Base-by-base conservation (phyloP, 2,329 filamentous ascomycete genomes). In the Pseudogymnoascus sp. region DNA sequence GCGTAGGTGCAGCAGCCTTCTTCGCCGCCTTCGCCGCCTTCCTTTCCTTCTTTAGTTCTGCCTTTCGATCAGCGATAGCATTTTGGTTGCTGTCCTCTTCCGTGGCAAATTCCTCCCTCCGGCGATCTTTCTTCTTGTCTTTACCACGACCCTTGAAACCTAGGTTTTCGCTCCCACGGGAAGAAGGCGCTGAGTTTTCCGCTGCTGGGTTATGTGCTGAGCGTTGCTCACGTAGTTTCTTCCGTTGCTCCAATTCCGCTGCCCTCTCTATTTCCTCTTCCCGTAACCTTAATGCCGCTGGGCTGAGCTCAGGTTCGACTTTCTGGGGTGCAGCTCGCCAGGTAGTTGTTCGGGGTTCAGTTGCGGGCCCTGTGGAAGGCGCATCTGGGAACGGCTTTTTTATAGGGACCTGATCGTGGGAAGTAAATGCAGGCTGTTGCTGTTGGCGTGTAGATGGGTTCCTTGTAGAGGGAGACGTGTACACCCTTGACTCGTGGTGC, bases 1-100 rank as follows among this genome's bases (percentile, higher is more conserved):
- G 81, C 2, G 81, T 83, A 5, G 77, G 72, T n/a, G 76, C 73
- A 35, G 73, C 69, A 32, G 69, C 67, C 32, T 72, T 62, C 63
- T 67, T 62, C 67, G 70, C 58, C 71, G 72, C 63, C 74, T 72
- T 70, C 74, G 72, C 63, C 74, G 75, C 65, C 73, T 74, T 68
- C 72, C 69, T 66, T 71, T 73, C 69, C 61, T 76, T 75, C 64
- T 74, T 78, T 41, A 74, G 69, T 62, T 76, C 75, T 68, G 32
- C 68, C 57, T 62, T 64, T 60, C 64, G 61, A 25, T 62, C 60
- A 58, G 68, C 62, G 30, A 65, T 65, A 16, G 67, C 72, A 3
- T 68, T 69, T 16, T 71, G 71, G 18, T 69, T 65, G 2, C 65
- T 66, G 34, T 70, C 71, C 4, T 72, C 70, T 8, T 66, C 58